Evolutionary conservation across 768 basidiomycete genomes (phyloP), one percentile per base, ranked within the genome.

Genomic region (Collybiopsis luxurians): DNA sequence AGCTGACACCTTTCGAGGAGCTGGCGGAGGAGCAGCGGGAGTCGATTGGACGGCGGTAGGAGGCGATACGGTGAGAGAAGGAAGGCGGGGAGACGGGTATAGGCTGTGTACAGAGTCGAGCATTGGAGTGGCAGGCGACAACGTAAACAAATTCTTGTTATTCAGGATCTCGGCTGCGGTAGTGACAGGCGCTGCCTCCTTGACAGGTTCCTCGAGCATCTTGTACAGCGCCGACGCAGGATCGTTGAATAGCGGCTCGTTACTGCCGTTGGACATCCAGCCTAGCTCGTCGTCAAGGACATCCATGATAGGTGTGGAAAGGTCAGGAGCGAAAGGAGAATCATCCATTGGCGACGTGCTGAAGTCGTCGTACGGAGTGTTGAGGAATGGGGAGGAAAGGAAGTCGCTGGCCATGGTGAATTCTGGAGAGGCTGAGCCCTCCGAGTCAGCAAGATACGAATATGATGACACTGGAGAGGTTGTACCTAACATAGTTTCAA

Each of bases 121-220:
- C 27, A 73, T 59, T 0, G 83, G 84, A 6, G 82, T 80, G 28
- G 64, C 66, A 0, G 85, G 84, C 4, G 85, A 79, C 62, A 86
- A 71, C 4, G 64, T 71, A 62, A 79, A 79, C 59, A 84, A 61
- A 2, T 57, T 66, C 44, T 73, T 72, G 54, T 77, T 66, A 56
- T 69, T 60, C 3, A 63, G 45, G 78, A 1, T 69, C 26, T 47
- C 44, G n/a, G 43, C 13, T 13, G 34, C 11, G 17, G 31, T 13
- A 26, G 26, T 21, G 27, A 21, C 17, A 24, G 57, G 45, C 17
- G 52, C 27, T 12, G 38, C 48, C 45, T 43, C n/a, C 13, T 55
- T 52, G 17, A n/a, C 26, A 21, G 43, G 26, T 19, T 34, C 54
- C 11, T n/a, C n/a, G n/a, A 40, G 15, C 53, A 55, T 42, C n/a